Evolutionary conservation across 2,329 filamentous ascomycete genomes (phyloP), one percentile per base, ranked within the genome.

Genomic region (Aciculosporium take): DNA sequence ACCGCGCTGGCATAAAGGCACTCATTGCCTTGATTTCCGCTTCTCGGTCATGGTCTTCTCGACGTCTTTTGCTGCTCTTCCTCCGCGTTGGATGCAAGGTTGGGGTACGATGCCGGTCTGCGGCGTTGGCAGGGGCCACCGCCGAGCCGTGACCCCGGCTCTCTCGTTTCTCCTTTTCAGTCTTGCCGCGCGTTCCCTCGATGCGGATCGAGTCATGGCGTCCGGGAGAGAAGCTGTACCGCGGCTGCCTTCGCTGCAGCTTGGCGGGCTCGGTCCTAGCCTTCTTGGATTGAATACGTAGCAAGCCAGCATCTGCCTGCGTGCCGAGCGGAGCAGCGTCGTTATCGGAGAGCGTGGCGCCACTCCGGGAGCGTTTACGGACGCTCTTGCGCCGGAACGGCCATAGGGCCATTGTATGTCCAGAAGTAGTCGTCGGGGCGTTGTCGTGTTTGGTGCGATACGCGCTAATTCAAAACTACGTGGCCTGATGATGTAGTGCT

Each of bases 1-100:
- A 69, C 39, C 83, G 74, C 40, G 78, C 64, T 5, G 84, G 78
- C 49, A 80, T 72, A 46, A 72, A 73, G 31, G 76, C 74, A 54
- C 76, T 83, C 82, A 95, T 84, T 41, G 84, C 79, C 56, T 80
- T 84, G 55, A 95, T 87, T 61, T 94, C 86, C 47, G 84, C 84
- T 61, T 94, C 88, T 43, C 89, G 74, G 44, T 81, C 71, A 55
- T 77, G 75, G 47, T 93, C 84, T 47, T 81, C 72, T 50, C 81
- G 79, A 53, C 80, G 79, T 51, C 81, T 76, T 62, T 84, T 93
- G 65, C 77, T 87, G 31, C 82, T 82, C 54, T 78, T 85, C 46
- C 80, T 79, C 45, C 79, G 74, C 39, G 74, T 62, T 23, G 81
- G 62, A 20, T 76, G 69, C 23, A 79, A 57, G 7, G 75, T 79